Evolutionary conservation across 257 asterid species (phyloP).

Genomic region (Petunia secreta): DNA sequence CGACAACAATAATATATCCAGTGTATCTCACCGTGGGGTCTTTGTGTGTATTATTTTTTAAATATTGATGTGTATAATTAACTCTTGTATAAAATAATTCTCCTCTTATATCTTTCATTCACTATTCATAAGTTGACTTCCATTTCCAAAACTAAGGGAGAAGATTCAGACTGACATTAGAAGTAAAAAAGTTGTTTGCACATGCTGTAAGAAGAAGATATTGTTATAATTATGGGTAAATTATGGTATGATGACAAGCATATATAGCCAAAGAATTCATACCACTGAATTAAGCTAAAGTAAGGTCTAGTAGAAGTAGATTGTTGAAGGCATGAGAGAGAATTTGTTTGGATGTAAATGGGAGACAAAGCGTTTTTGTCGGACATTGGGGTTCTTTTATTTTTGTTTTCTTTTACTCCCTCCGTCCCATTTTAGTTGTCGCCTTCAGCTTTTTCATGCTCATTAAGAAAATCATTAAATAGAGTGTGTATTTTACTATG

Average conservation of each 20-base stretch:
- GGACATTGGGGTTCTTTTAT: conserved; percentile 15
- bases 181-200: no score
- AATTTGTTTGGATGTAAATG: neutral
- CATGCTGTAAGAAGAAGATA: neutral
- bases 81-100: neutral
- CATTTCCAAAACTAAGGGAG: neutral
- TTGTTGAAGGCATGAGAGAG: neutral
- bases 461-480: no score
- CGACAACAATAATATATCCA: no score
- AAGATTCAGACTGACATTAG: neutral
- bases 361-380: conserved; percentile 17
- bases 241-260: neutral
- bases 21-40: no score
- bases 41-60: no score
- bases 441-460: no score
- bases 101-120: neutral
- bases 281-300: neutral
- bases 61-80: no score
- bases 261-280: neutral
- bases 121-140: neutral
- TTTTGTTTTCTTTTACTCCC: neutral
- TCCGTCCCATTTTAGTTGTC: no score
- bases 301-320: neutral
- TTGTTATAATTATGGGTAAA: neutral
- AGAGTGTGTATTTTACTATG: no score